Evolutionary conservation across 768 basidiomycete species (phyloP).

Genomic region (Leccinum boreale): DNA sequence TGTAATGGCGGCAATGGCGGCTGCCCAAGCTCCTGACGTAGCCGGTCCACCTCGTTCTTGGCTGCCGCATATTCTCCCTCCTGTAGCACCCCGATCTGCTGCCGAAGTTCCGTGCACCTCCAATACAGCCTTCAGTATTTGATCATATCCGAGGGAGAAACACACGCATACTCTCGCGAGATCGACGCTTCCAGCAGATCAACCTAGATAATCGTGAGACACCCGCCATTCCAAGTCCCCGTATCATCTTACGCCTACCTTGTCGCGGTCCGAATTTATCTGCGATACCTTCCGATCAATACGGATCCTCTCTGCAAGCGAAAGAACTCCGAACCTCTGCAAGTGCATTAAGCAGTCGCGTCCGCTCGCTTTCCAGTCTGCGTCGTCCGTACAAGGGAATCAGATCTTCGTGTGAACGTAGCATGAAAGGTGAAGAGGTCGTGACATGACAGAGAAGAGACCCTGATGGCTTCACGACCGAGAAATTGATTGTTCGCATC

Average conservation of each 20-base stretch:
- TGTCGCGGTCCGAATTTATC: constrained; percentile 83
- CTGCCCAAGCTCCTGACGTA: constrained; percentile 76
- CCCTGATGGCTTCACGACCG: not conserved
- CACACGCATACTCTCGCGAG: constrained; percentile 56
- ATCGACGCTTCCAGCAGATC: constrained; percentile 68
- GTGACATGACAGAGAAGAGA: not conserved
- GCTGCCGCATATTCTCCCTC: constrained; percentile 75
- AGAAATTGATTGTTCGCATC: constrained; percentile 1
- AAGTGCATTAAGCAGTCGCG: constrained; percentile 62
- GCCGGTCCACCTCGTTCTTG: constrained; percentile 72
- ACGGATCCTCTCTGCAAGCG: not conserved
- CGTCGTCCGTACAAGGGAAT: constrained; percentile 3
- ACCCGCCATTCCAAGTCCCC: not conserved
- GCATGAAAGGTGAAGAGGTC: not conserved
- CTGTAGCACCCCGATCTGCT: constrained; percentile 62
- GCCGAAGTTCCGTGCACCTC: constrained; percentile 65
- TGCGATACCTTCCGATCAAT: constrained; percentile 28
- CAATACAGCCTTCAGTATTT: constrained; percentile 9
- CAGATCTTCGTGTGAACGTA: constrained; percentile 11
- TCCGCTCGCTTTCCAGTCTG: constrained; percentile 75
- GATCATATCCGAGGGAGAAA: constrained; percentile 2
- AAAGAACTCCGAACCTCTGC: constrained; percentile 52
- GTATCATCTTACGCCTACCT: constrained; percentile 34
- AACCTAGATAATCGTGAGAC: constrained; percentile 37
- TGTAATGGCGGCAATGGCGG: constrained; percentile 70